Evolutionary conservation across 352 stramenopile species (phyloP).

Genomic region (Thalassiosira exigua): DNA sequence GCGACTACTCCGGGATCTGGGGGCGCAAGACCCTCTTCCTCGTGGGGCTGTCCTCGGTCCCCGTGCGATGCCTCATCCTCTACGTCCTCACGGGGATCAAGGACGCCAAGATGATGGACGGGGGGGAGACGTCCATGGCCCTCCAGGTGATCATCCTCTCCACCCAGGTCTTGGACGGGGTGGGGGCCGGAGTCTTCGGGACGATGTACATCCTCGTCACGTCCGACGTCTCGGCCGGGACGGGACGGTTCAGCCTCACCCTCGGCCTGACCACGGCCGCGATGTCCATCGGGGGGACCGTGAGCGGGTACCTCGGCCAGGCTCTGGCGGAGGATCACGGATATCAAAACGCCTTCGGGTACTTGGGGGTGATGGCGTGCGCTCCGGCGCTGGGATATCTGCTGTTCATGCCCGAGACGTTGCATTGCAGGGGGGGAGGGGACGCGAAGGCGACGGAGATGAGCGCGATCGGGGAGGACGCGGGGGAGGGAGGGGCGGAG

Average conservation of each 20-base stretch:
- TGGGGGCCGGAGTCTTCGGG: slow-evolving; percentile 79
- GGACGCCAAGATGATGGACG: slow-evolving; percentile 29
- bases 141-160: slow-evolving; percentile 76
- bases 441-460: slow-evolving; percentile 10
- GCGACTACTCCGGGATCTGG: slow-evolving; percentile 74
- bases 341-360: slow-evolving; percentile 74
- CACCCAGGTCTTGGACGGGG: slow-evolving; percentile 81
- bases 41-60: slow-evolving; percentile 75
- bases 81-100: slow-evolving; percentile 57
- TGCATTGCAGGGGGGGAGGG: slow-evolving; percentile 5
- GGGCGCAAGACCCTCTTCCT: slow-evolving; percentile 80
- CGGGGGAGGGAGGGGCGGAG: slow-evolving; percentile 8
- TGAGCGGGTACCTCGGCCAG: slow-evolving; percentile 81
- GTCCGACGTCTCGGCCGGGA: slow-evolving; percentile 76
- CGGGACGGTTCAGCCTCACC: slow-evolving; percentile 76
- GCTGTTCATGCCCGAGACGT: slow-evolving; percentile 70
- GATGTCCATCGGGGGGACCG: slow-evolving; percentile 82
- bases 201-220: slow-evolving; percentile 85
- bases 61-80: slow-evolving; percentile 76
- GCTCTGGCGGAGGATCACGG: slow-evolving; percentile 74
- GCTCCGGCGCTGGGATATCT: slow-evolving; percentile 74
- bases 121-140: slow-evolving; percentile 31
- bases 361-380: slow-evolving; percentile 73
- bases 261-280: slow-evolving; percentile 77
- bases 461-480: slow-evolving; percentile 11